Evolutionary conservation across 345 rosid genomes (phyloP).

Genomic region (Lenwebbia sp.): DNA sequence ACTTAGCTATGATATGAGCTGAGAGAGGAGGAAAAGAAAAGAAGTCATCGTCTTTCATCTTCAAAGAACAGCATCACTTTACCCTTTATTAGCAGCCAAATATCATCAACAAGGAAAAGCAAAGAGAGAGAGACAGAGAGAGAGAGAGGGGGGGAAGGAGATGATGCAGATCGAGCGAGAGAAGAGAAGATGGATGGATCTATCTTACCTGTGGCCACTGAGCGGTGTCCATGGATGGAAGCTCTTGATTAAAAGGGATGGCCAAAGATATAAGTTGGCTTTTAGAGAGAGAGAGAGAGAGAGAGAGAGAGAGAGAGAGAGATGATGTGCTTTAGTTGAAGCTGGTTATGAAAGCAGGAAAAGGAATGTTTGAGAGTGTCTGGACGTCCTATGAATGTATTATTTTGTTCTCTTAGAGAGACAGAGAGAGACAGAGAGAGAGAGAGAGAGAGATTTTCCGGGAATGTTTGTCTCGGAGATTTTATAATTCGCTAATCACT

Average conservation of each 20-base stretch:
- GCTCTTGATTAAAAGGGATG: background rate
- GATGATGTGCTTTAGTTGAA: conserved; percentile 1
- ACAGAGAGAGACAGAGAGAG: background rate
- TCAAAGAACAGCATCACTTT: background rate
- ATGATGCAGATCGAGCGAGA: background rate
- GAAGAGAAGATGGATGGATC: background rate
- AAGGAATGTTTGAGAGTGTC: conserved; percentile 22
- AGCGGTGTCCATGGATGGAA: conserved; percentile 86
- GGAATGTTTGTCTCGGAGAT: background rate
- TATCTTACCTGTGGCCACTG: conserved; percentile 86
- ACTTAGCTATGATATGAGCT: background rate
- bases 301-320: conserved; percentile 6
- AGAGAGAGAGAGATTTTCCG: background rate
- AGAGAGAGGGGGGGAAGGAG: background rate
- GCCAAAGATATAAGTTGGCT: background rate
- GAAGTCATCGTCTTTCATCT: background rate
- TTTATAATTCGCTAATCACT: background rate
- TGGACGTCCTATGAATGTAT: conserved; percentile 27
- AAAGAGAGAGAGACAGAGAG: background rate
- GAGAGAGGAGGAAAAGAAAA: background rate
- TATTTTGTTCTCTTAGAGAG: background rate
- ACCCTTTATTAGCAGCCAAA: background rate
- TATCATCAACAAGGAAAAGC: background rate
- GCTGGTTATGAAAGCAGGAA: conserved; percentile 21
- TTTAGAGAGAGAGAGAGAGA: conserved; percentile 8